These are phyloP conservation scores for peach (Prunus persica) DNA, from an alignment of 306 rosid genomes.

Conservation along the genomic window Prunus_persica_NCBIv2 NC_034013.1:17310501-17311000, in stretches of 20 bases:
- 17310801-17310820: not conserved
- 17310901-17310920: slow-evolving; percentile 88
- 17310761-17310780: slow-evolving; percentile 99
- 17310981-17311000: slow-evolving; percentile 21
- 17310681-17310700: not conserved
- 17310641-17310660: not conserved
- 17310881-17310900: not conserved
- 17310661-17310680: not conserved
- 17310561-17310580: not conserved
- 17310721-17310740: slow-evolving; percentile 93
- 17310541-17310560: not conserved
- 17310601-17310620: not conserved
- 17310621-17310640: not conserved
- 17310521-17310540: slow-evolving; percentile 60
- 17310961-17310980: slow-evolving; percentile 79
- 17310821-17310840: slow-evolving; percentile 18
- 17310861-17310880: not conserved
- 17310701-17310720: slow-evolving; percentile 69
- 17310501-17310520: slow-evolving; percentile 91
- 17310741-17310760: slow-evolving; percentile 93
- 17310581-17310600: slow-evolving; percentile 1
- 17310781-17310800: slow-evolving; percentile 45
- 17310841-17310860: slow-evolving; percentile 17
- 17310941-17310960: slow-evolving; percentile 96
- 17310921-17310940: slow-evolving; percentile 99